Evolutionary conservation across 768 basidiomycete genomes (phyloP).

Genomic region (Rhizopogon vesiculosus): DNA sequence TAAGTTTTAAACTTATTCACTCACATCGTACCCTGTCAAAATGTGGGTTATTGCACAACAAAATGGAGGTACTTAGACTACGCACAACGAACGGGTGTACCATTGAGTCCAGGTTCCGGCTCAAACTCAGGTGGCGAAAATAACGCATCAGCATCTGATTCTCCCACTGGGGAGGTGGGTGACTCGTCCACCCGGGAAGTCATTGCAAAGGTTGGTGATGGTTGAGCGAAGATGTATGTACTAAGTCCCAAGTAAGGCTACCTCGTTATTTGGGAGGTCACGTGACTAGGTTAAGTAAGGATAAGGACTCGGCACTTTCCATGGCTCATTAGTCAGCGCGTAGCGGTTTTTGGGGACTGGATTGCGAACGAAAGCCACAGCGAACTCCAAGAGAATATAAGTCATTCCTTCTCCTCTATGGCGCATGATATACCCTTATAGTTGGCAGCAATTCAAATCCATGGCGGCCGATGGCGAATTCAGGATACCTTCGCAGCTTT

Average conservation of each 20-base stretch:
- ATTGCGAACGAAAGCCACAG: too few species aligned
- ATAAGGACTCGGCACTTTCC: too few species aligned
- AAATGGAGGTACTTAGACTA: slow-evolving; percentile 10
- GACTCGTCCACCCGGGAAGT: slow-evolving; percentile 13
- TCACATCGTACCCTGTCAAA: slow-evolving; percentile 75
- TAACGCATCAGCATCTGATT: slow-evolving; percentile 45
- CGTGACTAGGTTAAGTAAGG: neutral
- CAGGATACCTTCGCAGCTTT: neutral
- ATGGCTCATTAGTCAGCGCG: too few species aligned
- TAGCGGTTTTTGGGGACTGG: too few species aligned
- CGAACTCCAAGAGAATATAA: too few species aligned
- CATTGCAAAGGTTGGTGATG: neutral
- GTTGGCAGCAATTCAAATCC: too few species aligned
- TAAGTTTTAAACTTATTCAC: slow-evolving; percentile 26
- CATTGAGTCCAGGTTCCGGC: slow-evolving; percentile 70
- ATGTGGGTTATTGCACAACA: neutral
- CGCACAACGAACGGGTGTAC: slow-evolving; percentile 79
- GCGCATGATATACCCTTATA: too few species aligned
- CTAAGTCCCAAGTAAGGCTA: neutral
- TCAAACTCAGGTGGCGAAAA: slow-evolving; percentile 50
- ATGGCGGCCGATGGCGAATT: neutral
- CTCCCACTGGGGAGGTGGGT: slow-evolving; percentile 47
- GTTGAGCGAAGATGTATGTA: neutral
- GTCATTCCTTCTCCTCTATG: too few species aligned
- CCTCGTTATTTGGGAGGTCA: neutral